These are phyloP conservation scores for Xerocomus nothofagi DNA, from an alignment of 1,284 basidiomycete species.

Conservation along the genomic window DNA sequence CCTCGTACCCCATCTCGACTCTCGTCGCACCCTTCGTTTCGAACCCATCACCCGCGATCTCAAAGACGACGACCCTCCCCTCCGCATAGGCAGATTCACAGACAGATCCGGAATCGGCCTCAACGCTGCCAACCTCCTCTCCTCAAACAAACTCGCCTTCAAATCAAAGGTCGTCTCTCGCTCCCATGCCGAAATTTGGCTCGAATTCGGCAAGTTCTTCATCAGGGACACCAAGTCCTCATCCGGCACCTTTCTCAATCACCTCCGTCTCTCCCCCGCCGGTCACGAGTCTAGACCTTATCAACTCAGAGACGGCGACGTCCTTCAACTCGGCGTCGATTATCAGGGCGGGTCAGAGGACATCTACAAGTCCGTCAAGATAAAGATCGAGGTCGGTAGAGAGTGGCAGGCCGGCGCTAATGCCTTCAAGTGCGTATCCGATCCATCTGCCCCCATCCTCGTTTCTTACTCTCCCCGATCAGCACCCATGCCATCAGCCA, in stretches of 20 bases:
- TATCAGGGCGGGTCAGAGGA: constrained; percentile 98
- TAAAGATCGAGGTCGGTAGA: constrained; percentile 86
- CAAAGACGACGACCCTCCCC: constrained; percentile 60
- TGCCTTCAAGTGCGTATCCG: constrained; percentile 85
- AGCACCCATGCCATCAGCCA: constrained; percentile 80
- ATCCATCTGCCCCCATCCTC: neutral
- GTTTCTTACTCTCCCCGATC: constrained; percentile 26
- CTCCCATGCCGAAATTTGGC: constrained; percentile 95
- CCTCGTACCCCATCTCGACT: constrained; percentile 93
- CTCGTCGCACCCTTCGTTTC: constrained; percentile 86
- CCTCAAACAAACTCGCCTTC: constrained; percentile 88
- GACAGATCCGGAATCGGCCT: constrained; percentile 74
- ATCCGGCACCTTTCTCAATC: constrained; percentile 95
- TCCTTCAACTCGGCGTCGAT: constrained; percentile 95
- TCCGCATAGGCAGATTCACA: constrained; percentile 92
- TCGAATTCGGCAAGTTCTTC: constrained; percentile 68
- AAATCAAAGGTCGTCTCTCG: constrained; percentile 95
- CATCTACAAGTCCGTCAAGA: constrained; percentile 98
- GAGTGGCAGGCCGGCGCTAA: constrained; percentile 91
- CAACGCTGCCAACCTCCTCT: constrained; percentile 67
- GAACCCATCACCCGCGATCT: constrained; percentile 91
- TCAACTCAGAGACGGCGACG: constrained; percentile 90
- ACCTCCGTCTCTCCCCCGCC: constrained; percentile 84
- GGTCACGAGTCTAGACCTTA: constrained; percentile 79
- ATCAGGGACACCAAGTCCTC: constrained; percentile 91